Conservation (phyloP, 148 eudicot species). For the Salicornia ramosissima region DNA sequence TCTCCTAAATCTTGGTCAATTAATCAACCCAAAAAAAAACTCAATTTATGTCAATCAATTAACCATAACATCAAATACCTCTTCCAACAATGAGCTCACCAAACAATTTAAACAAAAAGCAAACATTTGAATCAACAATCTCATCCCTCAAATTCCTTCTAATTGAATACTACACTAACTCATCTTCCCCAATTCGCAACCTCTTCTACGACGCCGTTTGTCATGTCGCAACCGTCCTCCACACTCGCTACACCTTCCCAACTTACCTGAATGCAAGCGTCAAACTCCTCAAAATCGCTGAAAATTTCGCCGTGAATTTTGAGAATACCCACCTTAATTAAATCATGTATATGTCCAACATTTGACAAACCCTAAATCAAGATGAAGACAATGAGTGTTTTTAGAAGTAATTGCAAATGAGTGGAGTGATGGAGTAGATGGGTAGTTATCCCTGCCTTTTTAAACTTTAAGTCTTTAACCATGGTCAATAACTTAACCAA, state of each 20-base stretch:
- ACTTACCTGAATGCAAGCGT: constrained; percentile 76
- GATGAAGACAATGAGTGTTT: neutral
- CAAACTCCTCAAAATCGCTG: constrained; percentile 59
- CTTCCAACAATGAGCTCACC: constrained; percentile 7
- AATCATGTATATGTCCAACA: constrained; percentile 36
- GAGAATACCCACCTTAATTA: constrained; percentile 47
- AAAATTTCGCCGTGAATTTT: constrained; percentile 28
- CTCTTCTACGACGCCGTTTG: constrained; percentile 68
- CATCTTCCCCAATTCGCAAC: constrained; percentile 52
- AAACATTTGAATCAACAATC: constrained; percentile 63
- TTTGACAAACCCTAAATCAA: constrained; percentile 14
- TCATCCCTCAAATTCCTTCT: constrained; percentile 56
- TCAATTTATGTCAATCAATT: neutral
- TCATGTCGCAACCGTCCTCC: constrained; percentile 71
- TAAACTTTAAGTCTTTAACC: no score
- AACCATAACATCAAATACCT: neutral
- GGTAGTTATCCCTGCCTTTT: no score
- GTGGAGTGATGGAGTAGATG: no score
- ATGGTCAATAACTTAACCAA: no score
- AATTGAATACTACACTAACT: constrained; percentile 38
- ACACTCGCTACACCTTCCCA: constrained; percentile 75
- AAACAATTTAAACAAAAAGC: constrained; percentile 52
- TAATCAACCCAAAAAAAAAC: neutral
- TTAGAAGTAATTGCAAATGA: no score
- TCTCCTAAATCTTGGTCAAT: no score